Evolutionary conservation across 805 yeast species (phyloP), one percentile per base, ranked within the genome.

Genomic region (Scheffersomyces spartinae): DNA sequence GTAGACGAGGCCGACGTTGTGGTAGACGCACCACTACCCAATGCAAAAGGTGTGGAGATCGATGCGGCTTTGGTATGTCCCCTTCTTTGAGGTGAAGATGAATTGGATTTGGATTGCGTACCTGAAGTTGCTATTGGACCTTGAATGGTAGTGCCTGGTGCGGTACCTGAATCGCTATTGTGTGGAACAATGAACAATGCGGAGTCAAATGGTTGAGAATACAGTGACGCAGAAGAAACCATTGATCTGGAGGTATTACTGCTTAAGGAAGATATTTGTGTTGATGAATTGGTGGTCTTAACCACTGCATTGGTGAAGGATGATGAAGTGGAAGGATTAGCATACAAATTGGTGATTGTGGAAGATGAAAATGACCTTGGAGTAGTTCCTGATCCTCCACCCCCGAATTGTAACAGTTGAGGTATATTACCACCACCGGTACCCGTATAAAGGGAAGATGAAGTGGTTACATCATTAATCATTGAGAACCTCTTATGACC

Each of bases 11-110:
- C n/a, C n/a, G n/a, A n/a, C n/a, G n/a, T n/a, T n/a, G n/a, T n/a
- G n/a, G n/a, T n/a, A n/a, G n/a, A 55, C 7, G 79, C 86, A 33
- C 63, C 43, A 18, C 81, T 71, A 3, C 84, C 86, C 2, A 80
- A 57, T 1, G 74, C 58, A 31, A 63, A 53, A 24, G 38, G 20
- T 15, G 30, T 34, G 5, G 57, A 43, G 20, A 47, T 32, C 3
- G 55, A 46, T 5, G 57, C 42, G n/a, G 60, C 37, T 34, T 51
- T 49, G 9, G 47, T 25, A 28, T 52, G 60, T 19, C 11, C 12
- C 7, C 12, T 19, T 19, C n/a, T 19, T 19, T 6, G 21, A 19
- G 11, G 9, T 19, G 6, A 19, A 10, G 9, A 10, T 19, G n/a
- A 19, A 10, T 19, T 10, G 21, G 7, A 13, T n/a, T 19, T 19